These are phyloP conservation scores for Ophiocordyceps australis DNA, from an alignment of 2,329 filamentous ascomycete genomes.

Conservation along the genomic window DNA sequence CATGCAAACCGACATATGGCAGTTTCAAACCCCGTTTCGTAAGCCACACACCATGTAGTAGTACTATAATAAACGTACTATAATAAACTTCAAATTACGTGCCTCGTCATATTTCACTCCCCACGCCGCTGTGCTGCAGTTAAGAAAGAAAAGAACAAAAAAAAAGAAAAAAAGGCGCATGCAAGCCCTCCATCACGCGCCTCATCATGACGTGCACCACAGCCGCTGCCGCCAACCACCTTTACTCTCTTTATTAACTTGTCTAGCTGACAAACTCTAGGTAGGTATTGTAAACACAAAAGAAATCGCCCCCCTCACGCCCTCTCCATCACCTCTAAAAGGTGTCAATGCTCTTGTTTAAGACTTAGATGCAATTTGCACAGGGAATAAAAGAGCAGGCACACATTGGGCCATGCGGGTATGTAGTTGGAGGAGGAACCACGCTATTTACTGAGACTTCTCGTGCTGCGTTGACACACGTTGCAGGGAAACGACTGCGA, in stretches of 20 bases:
- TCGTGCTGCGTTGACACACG: slow-evolving; percentile 85
- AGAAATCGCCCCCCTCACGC: too few species aligned
- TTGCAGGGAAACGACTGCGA: slow-evolving; percentile 65
- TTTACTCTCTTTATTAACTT: too few species aligned
- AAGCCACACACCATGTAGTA: too few species aligned
- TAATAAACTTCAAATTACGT: too few species aligned
- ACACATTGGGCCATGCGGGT: slow-evolving; percentile 16
- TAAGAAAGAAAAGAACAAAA: neutral
- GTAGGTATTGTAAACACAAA: too few species aligned
- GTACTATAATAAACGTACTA: too few species aligned
- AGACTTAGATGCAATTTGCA: slow-evolving; percentile 20
- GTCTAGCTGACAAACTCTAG: too few species aligned
- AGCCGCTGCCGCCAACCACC: too few species aligned
- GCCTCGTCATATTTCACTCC: too few species aligned
- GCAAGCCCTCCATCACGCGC: too few species aligned
- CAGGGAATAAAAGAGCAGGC: slow-evolving; percentile 18
- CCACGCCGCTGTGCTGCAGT: neutral
- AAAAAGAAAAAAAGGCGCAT: neutral
- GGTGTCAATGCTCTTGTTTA: slow-evolving; percentile 5
- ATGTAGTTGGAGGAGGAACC: slow-evolving; percentile 17
- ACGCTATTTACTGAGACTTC: slow-evolving; percentile 51
- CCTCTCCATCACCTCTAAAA: neutral
- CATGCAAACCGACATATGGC: slow-evolving; percentile 17
- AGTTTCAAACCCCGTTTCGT: slow-evolving; percentile 18
- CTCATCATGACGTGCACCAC: too few species aligned